These are phyloP conservation scores for Globisporangium rhizosaccharum DNA, from an alignment of 352 stramenopile species.

Conservation along the genomic window DNA sequence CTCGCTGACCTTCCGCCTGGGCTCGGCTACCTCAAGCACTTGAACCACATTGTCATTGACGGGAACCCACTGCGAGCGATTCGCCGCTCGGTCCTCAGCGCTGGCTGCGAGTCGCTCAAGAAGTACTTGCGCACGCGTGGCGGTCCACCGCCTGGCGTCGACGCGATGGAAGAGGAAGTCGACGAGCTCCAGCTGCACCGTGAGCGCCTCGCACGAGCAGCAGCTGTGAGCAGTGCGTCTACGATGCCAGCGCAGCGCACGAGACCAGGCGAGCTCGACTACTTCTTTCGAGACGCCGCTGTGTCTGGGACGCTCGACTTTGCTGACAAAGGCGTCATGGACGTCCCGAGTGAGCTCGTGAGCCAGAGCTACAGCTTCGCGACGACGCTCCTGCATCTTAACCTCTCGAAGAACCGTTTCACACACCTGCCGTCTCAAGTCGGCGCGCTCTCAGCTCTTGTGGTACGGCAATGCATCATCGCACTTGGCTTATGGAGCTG, in stretches of 20 bases:
- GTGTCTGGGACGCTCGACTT: slow-evolving; percentile 52
- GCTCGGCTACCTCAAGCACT: slow-evolving; percentile 70
- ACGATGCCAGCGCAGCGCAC: neutral
- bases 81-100: slow-evolving; percentile 50
- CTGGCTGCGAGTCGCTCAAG: slow-evolving; percentile 73
- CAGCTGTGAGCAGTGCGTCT: neutral
- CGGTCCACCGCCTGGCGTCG: slow-evolving; percentile 38
- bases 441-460: slow-evolving; percentile 34
- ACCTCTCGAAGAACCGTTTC: slow-evolving; percentile 65
- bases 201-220: slow-evolving; percentile 5
- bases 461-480: slow-evolving; percentile 18
- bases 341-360: slow-evolving; percentile 26
- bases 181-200: slow-evolving; percentile 41
- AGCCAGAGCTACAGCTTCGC: slow-evolving; percentile 33
- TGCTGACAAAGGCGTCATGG: slow-evolving; percentile 22
- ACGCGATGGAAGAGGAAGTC: slow-evolving; percentile 66
- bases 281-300: slow-evolving; percentile 54
- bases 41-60: slow-evolving; percentile 73
- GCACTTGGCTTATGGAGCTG: neutral
- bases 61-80: slow-evolving; percentile 75
- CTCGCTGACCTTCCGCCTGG: slow-evolving; percentile 66
- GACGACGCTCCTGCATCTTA: slow-evolving; percentile 51
- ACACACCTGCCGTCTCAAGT: slow-evolving; percentile 36
- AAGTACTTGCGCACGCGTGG: slow-evolving; percentile 78
- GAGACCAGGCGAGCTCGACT: slow-evolving; percentile 14